These are phyloP conservation scores for Yarrowia keelungensis DNA, from an alignment of 805 yeast species.

Conservation along the genomic window DNA sequence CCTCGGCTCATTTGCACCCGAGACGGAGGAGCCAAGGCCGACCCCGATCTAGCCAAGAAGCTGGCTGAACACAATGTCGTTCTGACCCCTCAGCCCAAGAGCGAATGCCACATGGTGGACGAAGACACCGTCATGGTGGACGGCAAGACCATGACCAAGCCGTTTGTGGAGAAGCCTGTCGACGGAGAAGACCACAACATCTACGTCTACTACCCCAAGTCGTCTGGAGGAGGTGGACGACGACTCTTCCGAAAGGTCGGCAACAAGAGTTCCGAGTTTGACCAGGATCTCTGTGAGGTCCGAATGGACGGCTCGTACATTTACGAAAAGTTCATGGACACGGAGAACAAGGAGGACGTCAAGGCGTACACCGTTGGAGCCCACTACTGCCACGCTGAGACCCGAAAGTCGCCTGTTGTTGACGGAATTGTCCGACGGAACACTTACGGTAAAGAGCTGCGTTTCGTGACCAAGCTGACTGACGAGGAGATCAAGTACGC, in stretches of 20 bases:
- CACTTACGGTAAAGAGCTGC: conserved; percentile 95
- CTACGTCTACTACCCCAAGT: conserved; percentile 83
- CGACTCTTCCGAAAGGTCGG: conserved; percentile 94
- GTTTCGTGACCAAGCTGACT: conserved; percentile 82
- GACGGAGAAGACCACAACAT: conserved; percentile 99
- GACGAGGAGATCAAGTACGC: conserved; percentile 85
- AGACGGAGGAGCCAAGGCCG: conserved; percentile 95
- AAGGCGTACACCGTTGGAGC: conserved; percentile 97
- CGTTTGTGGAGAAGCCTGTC: conserved; percentile 97
- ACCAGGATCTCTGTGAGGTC: conserved; percentile 73
- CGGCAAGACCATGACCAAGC: conserved; percentile 77
- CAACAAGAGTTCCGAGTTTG: conserved; percentile 95
- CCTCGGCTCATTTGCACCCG: conserved; percentile 85
- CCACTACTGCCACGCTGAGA: conserved; percentile 93
- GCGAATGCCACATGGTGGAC: conserved; percentile 75
- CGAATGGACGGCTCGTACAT: conserved; percentile 90
- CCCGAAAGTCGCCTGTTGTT: conserved; percentile 98
- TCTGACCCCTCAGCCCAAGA: conserved; percentile 43
- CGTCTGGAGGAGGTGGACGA: conserved; percentile 98
- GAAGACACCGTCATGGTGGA: conserved; percentile 85
- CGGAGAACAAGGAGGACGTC: conserved; percentile 97
- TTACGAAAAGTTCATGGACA: conserved; percentile 95
- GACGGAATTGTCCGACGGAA: conserved; percentile 98
- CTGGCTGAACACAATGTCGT: conserved; percentile 68
- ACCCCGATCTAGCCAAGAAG: conserved; percentile 66